These are phyloP conservation scores for Aquilaria malaccensis DNA, from an alignment of 345 rosid genomes.

Conservation along the genomic window DNA sequence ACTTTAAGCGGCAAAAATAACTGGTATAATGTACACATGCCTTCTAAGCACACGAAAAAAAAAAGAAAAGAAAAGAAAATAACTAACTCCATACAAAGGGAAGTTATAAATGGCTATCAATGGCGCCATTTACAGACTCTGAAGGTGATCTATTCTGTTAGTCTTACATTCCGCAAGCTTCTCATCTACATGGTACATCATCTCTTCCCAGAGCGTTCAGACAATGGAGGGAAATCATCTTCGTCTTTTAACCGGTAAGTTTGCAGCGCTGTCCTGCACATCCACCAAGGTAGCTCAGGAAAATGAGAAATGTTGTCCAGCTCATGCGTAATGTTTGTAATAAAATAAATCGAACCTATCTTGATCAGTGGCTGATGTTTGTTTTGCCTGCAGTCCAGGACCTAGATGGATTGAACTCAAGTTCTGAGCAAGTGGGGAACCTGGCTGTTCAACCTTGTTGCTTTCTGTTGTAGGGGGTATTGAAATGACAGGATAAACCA, in stretches of 20 bases:
- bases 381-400: slow-evolving; percentile 28
- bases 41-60: slow-evolving; percentile 14
- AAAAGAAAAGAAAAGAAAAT: background rate
- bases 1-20: slow-evolving; percentile 13
- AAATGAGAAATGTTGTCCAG: background rate
- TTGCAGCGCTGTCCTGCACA: slow-evolving; percentile 43
- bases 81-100: slow-evolving; percentile 11
- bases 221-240: slow-evolving; percentile 75
- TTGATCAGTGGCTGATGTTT: slow-evolving; percentile 24
- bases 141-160: slow-evolving; percentile 18
- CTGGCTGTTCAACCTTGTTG: slow-evolving; percentile 20
- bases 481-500: slow-evolving; percentile 26
- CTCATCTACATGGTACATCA: slow-evolving; percentile 14
- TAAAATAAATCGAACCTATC: slow-evolving; percentile 36
- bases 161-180: slow-evolving; percentile 15
- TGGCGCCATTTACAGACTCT: slow-evolving; percentile 6
- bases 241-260: slow-evolving; percentile 70
- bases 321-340: background rate
- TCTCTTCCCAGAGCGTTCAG: slow-evolving; percentile 29
- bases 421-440: slow-evolving; percentile 19
- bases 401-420: slow-evolving; percentile 15
- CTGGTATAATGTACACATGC: slow-evolving; percentile 33
- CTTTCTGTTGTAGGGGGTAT: slow-evolving; percentile 23
- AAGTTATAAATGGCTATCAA: background rate
- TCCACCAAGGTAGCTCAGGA: slow-evolving; percentile 13